Evolutionary conservation across 345 rosid species (phyloP).

Genomic region (Melaleuca alternifolia): DNA sequence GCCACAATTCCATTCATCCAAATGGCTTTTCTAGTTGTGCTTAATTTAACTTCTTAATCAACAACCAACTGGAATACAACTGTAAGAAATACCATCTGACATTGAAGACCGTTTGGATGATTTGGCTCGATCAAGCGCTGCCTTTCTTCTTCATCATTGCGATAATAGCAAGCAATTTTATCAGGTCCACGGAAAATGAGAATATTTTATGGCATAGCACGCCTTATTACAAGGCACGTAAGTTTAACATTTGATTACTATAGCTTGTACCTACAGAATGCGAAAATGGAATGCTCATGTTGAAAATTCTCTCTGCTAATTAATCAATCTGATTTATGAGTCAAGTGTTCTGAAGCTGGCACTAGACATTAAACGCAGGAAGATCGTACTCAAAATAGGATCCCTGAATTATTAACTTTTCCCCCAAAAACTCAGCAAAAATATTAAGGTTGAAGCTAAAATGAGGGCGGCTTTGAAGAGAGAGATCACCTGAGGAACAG

Average conservation of each 20-base stretch:
- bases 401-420: not conserved
- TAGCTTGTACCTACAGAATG: not conserved
- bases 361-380: not conserved
- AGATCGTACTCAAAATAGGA: not conserved
- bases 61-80: not conserved
- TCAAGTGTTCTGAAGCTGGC: not conserved
- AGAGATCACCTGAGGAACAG: conserved; percentile 45
- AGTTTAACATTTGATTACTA: not conserved
- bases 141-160: not conserved
- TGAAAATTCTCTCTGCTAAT: not conserved
- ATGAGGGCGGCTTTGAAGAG: not conserved
- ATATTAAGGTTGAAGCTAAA: not conserved
- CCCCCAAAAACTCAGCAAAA: not conserved
- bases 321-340: not conserved
- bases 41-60: not conserved
- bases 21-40: not conserved
- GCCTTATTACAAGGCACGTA: not conserved
- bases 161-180: not conserved
- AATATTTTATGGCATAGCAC: not conserved
- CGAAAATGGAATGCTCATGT: not conserved
- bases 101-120: not conserved
- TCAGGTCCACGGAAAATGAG: not conserved
- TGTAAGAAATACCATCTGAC: not conserved
- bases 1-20: not conserved
- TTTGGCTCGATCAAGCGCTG: not conserved